These are phyloP conservation scores for Fagopyrum homotropicum DNA, from an alignment of 148 eudicot species.

Conservation along the genomic window DNA sequence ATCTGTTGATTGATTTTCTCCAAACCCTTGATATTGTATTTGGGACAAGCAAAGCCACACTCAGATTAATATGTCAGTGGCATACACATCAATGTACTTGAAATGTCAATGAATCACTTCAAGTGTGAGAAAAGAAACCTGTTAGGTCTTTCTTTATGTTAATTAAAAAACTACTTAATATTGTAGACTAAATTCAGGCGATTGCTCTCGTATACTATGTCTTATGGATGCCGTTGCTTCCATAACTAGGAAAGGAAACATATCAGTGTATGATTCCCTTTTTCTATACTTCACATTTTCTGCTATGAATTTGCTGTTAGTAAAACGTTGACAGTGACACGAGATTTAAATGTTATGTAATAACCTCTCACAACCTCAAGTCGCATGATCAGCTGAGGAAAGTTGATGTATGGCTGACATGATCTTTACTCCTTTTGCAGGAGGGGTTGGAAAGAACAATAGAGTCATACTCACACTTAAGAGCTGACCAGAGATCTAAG, in stretches of 20 bases:
- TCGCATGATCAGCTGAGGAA: background rate
- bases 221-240: background rate
- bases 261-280: background rate
- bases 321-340: background rate
- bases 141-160: background rate
- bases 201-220: background rate
- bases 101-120: conserved; percentile 1
- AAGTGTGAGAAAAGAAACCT: background rate
- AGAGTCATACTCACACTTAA: conserved; percentile 79
- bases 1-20: background rate
- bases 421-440: conserved; percentile 33
- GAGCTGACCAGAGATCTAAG: conserved; percentile 53
- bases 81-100: background rate
- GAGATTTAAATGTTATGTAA: background rate
- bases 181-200: background rate
- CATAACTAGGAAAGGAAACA: background rate
- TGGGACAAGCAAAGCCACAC: background rate
- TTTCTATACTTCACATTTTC: background rate
- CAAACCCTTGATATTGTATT: background rate
- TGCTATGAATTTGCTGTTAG: background rate
- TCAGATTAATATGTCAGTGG: background rate
- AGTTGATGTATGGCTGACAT: background rate
- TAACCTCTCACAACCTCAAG: background rate
- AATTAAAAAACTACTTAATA: background rate
- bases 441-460: conserved; percentile 88